These are phyloP conservation scores for Chalciporus piperatus DNA, from an alignment of 768 basidiomycete genomes.

Conservation along the genomic window DNA sequence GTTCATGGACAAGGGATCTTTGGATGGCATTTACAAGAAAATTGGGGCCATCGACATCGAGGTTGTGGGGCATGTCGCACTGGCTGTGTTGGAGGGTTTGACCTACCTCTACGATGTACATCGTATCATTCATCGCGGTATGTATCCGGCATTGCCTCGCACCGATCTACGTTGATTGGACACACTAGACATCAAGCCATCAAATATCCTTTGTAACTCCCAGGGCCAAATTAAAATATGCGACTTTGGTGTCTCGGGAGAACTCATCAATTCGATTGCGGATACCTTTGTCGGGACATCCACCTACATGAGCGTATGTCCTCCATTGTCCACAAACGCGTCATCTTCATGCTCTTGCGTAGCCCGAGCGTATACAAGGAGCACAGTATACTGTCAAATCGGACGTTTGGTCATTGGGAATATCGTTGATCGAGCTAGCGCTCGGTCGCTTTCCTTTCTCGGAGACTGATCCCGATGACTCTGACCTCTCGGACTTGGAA, in stretches of 20 bases:
- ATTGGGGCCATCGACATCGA: slow-evolving; percentile 92
- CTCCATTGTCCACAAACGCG: slow-evolving; percentile 6
- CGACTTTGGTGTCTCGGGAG: slow-evolving; percentile 98
- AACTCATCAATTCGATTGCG: slow-evolving; percentile 97
- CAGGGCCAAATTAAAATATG: slow-evolving; percentile 97
- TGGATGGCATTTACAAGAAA: slow-evolving; percentile 95
- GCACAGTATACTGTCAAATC: slow-evolving; percentile 98
- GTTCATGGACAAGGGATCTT: slow-evolving; percentile 88
- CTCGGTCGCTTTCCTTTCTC: slow-evolving; percentile 97
- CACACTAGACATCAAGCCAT: slow-evolving; percentile 91
- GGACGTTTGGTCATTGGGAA: slow-evolving; percentile 98
- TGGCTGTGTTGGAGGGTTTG: slow-evolving; percentile 91
- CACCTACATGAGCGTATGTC: slow-evolving; percentile 97
- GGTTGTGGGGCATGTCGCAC: slow-evolving; percentile 89
- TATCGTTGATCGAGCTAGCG: slow-evolving; percentile 94
- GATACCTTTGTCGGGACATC: slow-evolving; percentile 99
- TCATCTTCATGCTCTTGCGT: slow-evolving; percentile 18
- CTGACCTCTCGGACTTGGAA: slow-evolving; percentile 75
- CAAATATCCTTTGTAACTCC: slow-evolving; percentile 95
- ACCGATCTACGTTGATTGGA: slow-evolving; percentile 13
- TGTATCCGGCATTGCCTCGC: slow-evolving; percentile 25
- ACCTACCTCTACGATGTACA: slow-evolving; percentile 97
- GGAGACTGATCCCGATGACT: slow-evolving; percentile 73
- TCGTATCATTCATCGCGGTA: slow-evolving; percentile 97
- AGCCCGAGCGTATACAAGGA: slow-evolving; percentile 99